Evolutionary conservation across 2,329 filamentous ascomycete genomes (phyloP).

Genomic region (Zymoseptoria passerinii): DNA sequence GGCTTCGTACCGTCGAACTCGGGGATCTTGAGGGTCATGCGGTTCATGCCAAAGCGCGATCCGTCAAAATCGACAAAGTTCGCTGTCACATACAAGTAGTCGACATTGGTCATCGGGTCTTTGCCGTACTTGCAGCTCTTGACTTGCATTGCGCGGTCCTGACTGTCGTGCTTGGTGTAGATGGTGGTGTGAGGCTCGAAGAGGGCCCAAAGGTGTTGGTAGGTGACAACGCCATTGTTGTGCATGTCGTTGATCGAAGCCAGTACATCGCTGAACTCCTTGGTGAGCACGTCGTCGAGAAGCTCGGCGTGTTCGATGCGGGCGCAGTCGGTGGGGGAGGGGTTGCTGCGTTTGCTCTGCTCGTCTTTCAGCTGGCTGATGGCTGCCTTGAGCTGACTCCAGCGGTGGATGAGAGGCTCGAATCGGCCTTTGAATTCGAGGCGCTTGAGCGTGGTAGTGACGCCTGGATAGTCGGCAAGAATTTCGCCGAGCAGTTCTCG

Average conservation of each 20-base stretch:
- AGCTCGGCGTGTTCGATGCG: constrained; percentile 32
- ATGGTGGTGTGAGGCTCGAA: constrained; percentile 29
- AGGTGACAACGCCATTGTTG: constrained; percentile 29
- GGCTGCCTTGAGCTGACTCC: constrained; percentile 41
- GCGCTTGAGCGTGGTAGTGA: constrained; percentile 51
- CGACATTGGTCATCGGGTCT: constrained; percentile 26
- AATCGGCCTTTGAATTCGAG: constrained; percentile 52
- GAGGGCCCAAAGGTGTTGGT: constrained; percentile 29
- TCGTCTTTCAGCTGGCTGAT: constrained; percentile 19
- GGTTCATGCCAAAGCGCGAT: constrained; percentile 30
- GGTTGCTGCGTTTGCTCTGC: neutral
- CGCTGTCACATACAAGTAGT: constrained; percentile 15
- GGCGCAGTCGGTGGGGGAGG: constrained; percentile 4
- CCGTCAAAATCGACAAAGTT: constrained; percentile 33
- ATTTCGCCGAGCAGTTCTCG: constrained; percentile 49
- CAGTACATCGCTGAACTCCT: constrained; percentile 36
- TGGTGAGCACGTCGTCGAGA: constrained; percentile 31
- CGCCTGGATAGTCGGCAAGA: constrained; percentile 51
- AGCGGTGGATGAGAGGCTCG: constrained; percentile 58
- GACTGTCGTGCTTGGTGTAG: constrained; percentile 30
- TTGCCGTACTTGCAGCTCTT: constrained; percentile 22
- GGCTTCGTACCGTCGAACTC: constrained; percentile 35
- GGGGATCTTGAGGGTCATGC: constrained; percentile 23
- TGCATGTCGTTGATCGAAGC: constrained; percentile 34
- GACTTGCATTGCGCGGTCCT: constrained; percentile 32